A percentile compares a stretch with the other conserved stretches of the same genome.
phyloP scores from a whole-genome alignment of 257 asterid genomes.

The Fraxinus anomala region DNA sequence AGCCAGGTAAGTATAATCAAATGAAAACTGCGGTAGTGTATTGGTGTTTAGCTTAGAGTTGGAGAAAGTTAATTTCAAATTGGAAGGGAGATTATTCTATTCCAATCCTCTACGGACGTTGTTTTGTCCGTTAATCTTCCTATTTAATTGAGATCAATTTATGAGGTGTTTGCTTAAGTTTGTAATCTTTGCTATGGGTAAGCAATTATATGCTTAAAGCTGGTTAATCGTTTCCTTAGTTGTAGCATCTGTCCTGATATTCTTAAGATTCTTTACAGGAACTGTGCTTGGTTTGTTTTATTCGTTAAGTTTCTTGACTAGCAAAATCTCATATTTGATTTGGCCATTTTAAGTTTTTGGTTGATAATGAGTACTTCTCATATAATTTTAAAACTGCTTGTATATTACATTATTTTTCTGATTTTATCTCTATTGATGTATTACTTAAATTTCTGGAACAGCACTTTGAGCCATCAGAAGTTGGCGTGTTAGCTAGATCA shows the following conservation, averaged over 20 bases:
- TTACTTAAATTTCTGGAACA: constrained; percentile 29
- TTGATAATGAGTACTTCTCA: background rate
- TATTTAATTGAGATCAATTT: background rate
- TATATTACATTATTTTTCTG: background rate
- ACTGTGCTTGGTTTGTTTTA: background rate
- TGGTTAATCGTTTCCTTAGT: background rate
- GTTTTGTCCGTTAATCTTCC: background rate
- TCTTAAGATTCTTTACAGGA: background rate
- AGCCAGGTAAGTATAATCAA: constrained; percentile 55
- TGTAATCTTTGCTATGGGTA: background rate
- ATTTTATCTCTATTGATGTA: background rate
- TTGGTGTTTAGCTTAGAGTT: background rate
- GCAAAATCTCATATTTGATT: background rate
- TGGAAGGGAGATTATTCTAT: background rate
- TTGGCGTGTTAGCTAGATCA: constrained; percentile 83
- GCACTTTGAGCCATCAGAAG: constrained; percentile 92
- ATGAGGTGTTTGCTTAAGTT: background rate
- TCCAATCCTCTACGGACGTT: background rate
- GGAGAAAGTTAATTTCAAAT: background rate
- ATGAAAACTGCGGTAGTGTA: background rate
- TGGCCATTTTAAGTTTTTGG: background rate
- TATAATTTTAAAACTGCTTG: constrained; percentile 1
- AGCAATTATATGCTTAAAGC: background rate
- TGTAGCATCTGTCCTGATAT: background rate
- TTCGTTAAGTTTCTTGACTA: background rate